Evolutionary conservation across 1,284 basidiomycete species (phyloP).

Genomic region (Agaricales sp.): DNA sequence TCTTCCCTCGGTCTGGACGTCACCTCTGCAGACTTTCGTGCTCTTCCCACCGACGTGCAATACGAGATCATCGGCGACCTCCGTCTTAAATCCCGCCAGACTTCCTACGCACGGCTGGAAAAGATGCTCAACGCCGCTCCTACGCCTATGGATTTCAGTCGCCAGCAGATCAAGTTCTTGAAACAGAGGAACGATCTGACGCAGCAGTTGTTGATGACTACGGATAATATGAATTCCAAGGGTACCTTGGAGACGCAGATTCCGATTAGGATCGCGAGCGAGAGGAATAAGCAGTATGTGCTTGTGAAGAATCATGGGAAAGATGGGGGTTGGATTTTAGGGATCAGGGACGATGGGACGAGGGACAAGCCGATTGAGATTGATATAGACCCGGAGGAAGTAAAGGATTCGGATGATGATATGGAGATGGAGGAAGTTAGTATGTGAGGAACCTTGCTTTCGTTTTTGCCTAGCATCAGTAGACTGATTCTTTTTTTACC

Average conservation of each 20-base stretch:
- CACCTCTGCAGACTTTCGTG: slow-evolving; percentile 80
- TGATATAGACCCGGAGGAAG: slow-evolving; percentile 31
- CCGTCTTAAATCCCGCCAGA: slow-evolving; percentile 87
- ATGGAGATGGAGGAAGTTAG: slow-evolving; percentile 70
- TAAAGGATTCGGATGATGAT: slow-evolving; percentile 35
- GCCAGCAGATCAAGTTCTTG: slow-evolving; percentile 87
- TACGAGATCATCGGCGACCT: slow-evolving; percentile 98
- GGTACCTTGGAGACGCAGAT: slow-evolving; percentile 63
- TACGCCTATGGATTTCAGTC: slow-evolving; percentile 92
- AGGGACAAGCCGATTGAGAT: slow-evolving; percentile 82
- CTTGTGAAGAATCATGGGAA: slow-evolving; percentile 83
- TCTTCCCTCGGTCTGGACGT: slow-evolving; percentile 37
- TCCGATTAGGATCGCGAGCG: slow-evolving; percentile 87
- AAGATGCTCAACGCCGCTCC: slow-evolving; percentile 79
- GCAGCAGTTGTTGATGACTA: slow-evolving; percentile 90
- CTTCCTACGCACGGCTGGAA: slow-evolving; percentile 84
- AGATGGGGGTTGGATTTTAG: slow-evolving; percentile 89
- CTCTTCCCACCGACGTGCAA: slow-evolving; percentile 91
- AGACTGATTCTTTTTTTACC: slow-evolving; percentile 5
- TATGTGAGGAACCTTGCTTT: slow-evolving; percentile 36
- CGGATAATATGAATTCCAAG: slow-evolving; percentile 86
- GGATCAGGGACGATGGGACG: slow-evolving; percentile 75
- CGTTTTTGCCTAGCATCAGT: too few relatives aligned
- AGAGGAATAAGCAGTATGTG: slow-evolving; percentile 90
- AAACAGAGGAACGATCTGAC: slow-evolving; percentile 87